Evolutionary conservation across 1,284 basidiomycete genomes (phyloP).

Genomic region (Naganishia sp.): DNA sequence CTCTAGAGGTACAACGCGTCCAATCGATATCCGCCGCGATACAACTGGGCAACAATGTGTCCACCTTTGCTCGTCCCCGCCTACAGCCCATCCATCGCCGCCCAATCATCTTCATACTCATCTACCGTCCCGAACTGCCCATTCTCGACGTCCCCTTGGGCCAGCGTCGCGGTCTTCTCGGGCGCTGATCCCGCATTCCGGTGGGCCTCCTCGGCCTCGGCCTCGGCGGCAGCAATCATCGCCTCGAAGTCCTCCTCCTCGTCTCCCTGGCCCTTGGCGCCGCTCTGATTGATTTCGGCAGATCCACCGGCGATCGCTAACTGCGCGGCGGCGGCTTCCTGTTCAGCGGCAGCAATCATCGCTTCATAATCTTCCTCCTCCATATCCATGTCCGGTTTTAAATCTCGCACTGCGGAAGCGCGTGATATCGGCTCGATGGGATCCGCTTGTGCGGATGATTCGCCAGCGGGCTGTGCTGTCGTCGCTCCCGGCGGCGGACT

Average conservation of each 20-base stretch:
- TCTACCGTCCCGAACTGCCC: conserved; percentile 36
- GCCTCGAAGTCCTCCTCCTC: conserved; percentile 27
- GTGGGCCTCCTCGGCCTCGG: conserved; percentile 17
- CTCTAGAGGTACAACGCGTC: too few species aligned
- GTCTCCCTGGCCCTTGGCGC: not conserved
- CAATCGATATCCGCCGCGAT: too few species aligned
- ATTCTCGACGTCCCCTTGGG: conserved; percentile 2
- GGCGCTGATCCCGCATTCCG: too few species aligned
- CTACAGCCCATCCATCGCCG: conserved; percentile 31
- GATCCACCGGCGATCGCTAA: not conserved
- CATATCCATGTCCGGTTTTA: conserved; percentile 38
- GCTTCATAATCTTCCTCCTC: conserved; percentile 38
- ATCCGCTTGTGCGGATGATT: not conserved
- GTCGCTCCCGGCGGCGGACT: not conserved
- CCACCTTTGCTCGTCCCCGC: not conserved
- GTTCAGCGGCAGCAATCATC: conserved; percentile 34
- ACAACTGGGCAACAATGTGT: too few species aligned
- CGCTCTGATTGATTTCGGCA: conserved; percentile 1
- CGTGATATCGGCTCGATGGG: conserved; percentile 30
- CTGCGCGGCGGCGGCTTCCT: conserved; percentile 25
- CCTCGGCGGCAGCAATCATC: conserved; percentile 25
- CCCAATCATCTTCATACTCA: conserved; percentile 34
- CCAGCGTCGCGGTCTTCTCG: not conserved
- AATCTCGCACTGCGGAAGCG: not conserved
- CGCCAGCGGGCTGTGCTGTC: not conserved